A percentile compares a stretch with the other conserved stretches of the same genome.
phyloP scores from a whole-genome alignment of 202 grass and related monocot genomes.

The Zizania palustris region DNA sequence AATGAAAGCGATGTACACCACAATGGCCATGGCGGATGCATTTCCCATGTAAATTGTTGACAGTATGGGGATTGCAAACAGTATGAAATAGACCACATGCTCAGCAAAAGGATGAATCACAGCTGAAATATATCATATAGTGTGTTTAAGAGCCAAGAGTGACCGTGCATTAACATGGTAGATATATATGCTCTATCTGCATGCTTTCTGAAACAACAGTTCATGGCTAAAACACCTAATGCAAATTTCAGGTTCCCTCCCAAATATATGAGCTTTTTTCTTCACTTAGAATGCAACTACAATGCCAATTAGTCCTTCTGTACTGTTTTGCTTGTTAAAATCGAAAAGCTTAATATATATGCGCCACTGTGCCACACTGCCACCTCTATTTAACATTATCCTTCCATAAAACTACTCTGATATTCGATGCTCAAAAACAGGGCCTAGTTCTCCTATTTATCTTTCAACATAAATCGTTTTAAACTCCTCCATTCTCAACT shows the following conservation, averaged over 20 bases:
- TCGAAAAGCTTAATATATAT: too few relatives aligned
- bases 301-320: not conserved
- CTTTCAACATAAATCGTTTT: too few relatives aligned
- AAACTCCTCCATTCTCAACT: too few relatives aligned
- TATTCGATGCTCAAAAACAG: too few relatives aligned
- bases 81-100: constrained; percentile 67
- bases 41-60: constrained; percentile 49
- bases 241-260: not conserved
- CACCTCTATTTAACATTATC: not conserved
- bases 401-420: not conserved
- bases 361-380: too few relatives aligned
- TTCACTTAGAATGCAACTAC: not conserved
- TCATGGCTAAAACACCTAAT: not conserved
- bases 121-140: constrained; percentile 41
- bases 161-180: not conserved
- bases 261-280: not conserved
- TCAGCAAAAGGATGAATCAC: constrained; percentile 93
- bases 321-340: too few relatives aligned
- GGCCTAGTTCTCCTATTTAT: too few relatives aligned
- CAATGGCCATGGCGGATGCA: constrained; percentile 45
- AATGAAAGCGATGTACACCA: constrained; percentile 63
- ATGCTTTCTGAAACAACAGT: not conserved
- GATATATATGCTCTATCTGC: not conserved
- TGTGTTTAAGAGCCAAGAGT: constrained; percentile 28
- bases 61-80: constrained; percentile 77